Percentiles rank a stretch among this genome's conserved stretches.
These are phyloP conservation scores for Apostasia shenzhenica DNA, from an alignment of 106 monocot species.

Conservation along the genomic window DNA sequence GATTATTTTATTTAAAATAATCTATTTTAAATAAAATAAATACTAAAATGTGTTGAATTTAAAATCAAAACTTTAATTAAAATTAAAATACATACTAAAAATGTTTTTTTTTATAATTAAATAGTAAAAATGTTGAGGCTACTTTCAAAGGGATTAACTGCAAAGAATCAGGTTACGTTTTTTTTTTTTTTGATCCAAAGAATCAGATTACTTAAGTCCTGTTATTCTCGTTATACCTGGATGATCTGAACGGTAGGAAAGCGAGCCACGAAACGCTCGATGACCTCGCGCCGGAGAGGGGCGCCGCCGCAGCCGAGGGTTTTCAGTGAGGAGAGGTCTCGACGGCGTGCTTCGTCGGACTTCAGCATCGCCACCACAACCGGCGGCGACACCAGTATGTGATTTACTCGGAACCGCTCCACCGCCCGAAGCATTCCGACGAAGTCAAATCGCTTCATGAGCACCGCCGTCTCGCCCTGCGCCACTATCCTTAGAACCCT, in stretches of 20 bases:
- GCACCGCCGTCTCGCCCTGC: slow-evolving; percentile 39
- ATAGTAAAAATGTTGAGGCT: too few species aligned
- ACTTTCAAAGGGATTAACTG: too few species aligned
- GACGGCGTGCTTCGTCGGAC: slow-evolving; percentile 22
- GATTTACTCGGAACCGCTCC: slow-evolving; percentile 31
- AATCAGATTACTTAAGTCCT: too few species aligned
- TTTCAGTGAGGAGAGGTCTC: slow-evolving; percentile 48
- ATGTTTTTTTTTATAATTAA: too few species aligned
- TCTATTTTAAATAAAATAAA: too few species aligned
- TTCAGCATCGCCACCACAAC: slow-evolving; percentile 49
- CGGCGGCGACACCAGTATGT: slow-evolving; percentile 53
- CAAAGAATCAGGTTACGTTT: too few species aligned
- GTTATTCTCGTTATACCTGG: slow-evolving; percentile 24
- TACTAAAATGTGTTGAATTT: too few species aligned
- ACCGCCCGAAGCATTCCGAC: slow-evolving; percentile 38
- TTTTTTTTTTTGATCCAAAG: too few species aligned
- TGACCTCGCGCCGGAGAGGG: slow-evolving; percentile 45
- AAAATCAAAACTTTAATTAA: too few species aligned
- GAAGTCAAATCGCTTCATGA: slow-evolving; percentile 59
- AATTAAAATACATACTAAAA: too few species aligned
- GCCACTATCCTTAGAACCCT: slow-evolving; percentile 32
- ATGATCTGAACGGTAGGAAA: slow-evolving; percentile 36
- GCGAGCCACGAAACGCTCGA: slow-evolving; percentile 27
- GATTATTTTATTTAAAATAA: too few species aligned
- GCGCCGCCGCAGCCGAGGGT: slow-evolving; percentile 44